These are phyloP conservation scores for Auxenochlorella pyrenoidosa DNA, from an alignment of 139 green algal genomes.

Conservation along the genomic window DNA sequence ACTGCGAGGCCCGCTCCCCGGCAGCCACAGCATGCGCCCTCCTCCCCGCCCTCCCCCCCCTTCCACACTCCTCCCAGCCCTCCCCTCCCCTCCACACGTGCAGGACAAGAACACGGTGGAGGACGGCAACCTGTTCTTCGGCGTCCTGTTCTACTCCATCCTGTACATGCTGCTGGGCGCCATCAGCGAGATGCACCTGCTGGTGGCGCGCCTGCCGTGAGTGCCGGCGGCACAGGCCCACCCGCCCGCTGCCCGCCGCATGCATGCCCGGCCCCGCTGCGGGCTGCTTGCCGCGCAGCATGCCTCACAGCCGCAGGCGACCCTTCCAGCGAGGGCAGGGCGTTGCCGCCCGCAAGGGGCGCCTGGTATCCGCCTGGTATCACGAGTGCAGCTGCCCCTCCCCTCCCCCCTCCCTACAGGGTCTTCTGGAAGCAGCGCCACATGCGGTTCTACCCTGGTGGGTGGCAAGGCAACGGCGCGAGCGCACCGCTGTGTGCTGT, in stretches of 20 bases:
- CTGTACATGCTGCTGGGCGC: slow-evolving; percentile 49
- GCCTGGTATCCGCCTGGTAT: too few relatives aligned
- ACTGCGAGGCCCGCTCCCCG: too few relatives aligned
- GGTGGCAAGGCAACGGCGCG: neutral
- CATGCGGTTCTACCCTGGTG: slow-evolving; percentile 32
- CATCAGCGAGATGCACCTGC: slow-evolving; percentile 38
- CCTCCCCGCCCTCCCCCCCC: too few relatives aligned
- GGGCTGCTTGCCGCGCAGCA: too few relatives aligned
- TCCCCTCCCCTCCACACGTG: neutral
- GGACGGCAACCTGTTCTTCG: slow-evolving; percentile 61
- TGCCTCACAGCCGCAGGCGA: too few relatives aligned
- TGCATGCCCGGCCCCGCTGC: too few relatives aligned
- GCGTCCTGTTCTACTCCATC: slow-evolving; percentile 53
- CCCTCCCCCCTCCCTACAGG: neutral
- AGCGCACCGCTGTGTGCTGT: neutral
- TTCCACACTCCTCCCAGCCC: neutral
- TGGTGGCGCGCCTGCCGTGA: slow-evolving; percentile 30
- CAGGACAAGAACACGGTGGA: slow-evolving; percentile 46
- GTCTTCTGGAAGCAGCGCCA: slow-evolving; percentile 70
- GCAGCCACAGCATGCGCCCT: too few relatives aligned
- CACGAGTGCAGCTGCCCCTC: neutral
- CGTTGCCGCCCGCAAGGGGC: too few relatives aligned
- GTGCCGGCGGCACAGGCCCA: neutral
- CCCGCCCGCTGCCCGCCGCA: too few relatives aligned
- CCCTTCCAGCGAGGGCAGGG: too few relatives aligned